Evolutionary conservation across 2,329 filamentous ascomycete species (phyloP).

Genomic region (Phaeosphaeria sp.): DNA sequence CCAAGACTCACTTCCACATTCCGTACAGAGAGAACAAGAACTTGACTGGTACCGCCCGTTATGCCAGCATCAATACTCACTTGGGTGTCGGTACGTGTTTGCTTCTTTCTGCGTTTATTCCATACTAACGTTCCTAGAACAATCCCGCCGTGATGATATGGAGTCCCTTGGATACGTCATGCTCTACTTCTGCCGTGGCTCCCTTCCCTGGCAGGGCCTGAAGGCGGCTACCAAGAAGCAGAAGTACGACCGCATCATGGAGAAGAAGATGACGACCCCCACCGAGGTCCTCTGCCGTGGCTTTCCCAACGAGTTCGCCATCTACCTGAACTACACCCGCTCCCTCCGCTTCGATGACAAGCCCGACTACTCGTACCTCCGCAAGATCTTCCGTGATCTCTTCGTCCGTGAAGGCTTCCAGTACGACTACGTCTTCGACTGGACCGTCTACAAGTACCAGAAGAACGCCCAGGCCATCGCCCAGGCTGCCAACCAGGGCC

Average conservation of each 20-base stretch:
- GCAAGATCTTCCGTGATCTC: constrained; percentile 99
- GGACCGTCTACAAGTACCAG: constrained; percentile 99
- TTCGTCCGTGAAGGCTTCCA: constrained; percentile 99
- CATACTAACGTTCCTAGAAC: constrained; percentile 64
- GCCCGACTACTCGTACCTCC: constrained; percentile 98
- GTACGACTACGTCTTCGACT: constrained; percentile 99
- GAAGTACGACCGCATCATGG: constrained; percentile 99
- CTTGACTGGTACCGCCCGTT: constrained; percentile 96
- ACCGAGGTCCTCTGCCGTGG: constrained; percentile 98
- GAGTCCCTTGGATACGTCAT: constrained; percentile 99
- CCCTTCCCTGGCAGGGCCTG: constrained; percentile 96
- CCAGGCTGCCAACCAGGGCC: constrained; percentile 72
- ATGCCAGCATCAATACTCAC: constrained; percentile 98
- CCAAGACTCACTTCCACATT: constrained; percentile 99
- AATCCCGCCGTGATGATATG: constrained; percentile 99
- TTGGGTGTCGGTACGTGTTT: constrained; percentile 79
- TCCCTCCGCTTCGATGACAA: constrained; percentile 99
- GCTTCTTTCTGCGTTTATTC: not conserved
- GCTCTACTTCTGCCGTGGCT: constrained; percentile 99
- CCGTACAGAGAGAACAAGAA: constrained; percentile 99
- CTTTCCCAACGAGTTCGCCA: constrained; percentile 99
- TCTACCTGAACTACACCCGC: constrained; percentile 99
- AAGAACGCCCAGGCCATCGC: constrained; percentile 97
- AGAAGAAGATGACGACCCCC: constrained; percentile 99
- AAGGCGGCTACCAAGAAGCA: constrained; percentile 99